Conservation (phyloP, 306 rosid species). For the Trichosanthes truncata region DNA sequence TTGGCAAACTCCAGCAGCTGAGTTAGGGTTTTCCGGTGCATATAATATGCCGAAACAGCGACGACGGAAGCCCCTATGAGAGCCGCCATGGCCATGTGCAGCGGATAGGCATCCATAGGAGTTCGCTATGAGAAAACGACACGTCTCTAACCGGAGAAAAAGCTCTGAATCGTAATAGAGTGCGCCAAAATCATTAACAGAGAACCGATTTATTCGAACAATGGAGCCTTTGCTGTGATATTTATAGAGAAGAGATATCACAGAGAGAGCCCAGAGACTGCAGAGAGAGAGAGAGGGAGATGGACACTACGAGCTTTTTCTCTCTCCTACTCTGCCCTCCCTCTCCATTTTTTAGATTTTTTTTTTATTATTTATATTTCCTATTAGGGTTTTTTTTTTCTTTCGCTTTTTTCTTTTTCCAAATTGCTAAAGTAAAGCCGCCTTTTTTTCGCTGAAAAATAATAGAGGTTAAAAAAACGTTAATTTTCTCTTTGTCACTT, state of each 20-base stretch:
- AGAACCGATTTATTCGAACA: constrained; percentile 15
- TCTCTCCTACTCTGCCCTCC: neutral
- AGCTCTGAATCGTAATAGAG: neutral
- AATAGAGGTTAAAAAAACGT: neutral
- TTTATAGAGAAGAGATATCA: constrained; percentile 28
- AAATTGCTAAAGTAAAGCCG: neutral
- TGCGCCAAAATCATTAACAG: neutral
- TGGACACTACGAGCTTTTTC: neutral
- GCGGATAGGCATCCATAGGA: constrained; percentile 57
- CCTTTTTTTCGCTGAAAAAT: neutral
- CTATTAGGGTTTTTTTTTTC: neutral
- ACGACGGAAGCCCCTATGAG: constrained; percentile 84
- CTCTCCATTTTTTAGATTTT: neutral
- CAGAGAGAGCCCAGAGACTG: neutral
- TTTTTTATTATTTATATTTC: neutral
- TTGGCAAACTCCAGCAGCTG: constrained; percentile 83
- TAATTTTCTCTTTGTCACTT: too few relatives aligned
- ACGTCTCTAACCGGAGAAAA: constrained; percentile 32
- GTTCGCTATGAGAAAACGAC: constrained; percentile 10
- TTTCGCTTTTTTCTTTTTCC: too few relatives aligned
- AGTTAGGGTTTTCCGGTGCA: constrained; percentile 84
- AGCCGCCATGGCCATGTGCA: constrained; percentile 95
- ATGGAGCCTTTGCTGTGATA: constrained; percentile 8
- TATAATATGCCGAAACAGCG: constrained; percentile 81
- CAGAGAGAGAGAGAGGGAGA: neutral